phyloP scores from a whole-genome alignment of 257 asterid genomes.

The Solanum appendiculatum region DNA sequence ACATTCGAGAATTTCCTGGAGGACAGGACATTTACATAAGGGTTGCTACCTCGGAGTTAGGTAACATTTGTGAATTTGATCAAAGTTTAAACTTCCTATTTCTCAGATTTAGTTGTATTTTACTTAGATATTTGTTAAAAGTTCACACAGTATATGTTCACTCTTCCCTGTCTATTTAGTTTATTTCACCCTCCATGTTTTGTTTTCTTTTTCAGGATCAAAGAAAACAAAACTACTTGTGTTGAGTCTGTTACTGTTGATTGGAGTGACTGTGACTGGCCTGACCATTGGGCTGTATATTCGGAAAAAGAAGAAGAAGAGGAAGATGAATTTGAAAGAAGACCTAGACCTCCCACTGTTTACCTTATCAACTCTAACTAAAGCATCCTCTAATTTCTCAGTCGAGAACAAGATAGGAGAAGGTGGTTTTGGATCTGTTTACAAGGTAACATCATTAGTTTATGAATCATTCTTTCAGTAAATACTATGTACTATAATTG shows the following conservation, averaged over 20 bases:
- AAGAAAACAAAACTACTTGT: background rate
- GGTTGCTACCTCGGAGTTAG: background rate
- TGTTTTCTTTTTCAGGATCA: background rate
- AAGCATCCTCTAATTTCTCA: constrained; percentile 18
- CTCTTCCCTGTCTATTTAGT: background rate
- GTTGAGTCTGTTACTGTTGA: background rate
- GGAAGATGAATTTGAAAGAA: background rate
- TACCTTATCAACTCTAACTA: constrained; percentile 3
- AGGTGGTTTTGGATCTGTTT: constrained; percentile 25
- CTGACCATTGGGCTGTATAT: background rate
- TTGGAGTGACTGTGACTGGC: background rate
- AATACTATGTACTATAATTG: background rate
- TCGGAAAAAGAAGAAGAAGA: background rate
- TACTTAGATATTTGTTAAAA: background rate
- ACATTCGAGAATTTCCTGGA: constrained; percentile 4
- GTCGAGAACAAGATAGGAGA: constrained; percentile 15
- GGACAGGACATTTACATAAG: background rate
- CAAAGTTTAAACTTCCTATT: background rate
- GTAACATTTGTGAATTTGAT: background rate
- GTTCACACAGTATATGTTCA: background rate
- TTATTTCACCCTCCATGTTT: background rate
- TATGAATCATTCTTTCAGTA: background rate
- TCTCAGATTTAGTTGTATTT: background rate
- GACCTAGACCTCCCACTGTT: constrained; percentile 17
- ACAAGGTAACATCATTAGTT: constrained; percentile 8